A percentile compares a stretch with the other conserved stretches of the same genome.
phyloP scores from a whole-genome alignment of 73 alveolate genomes.

The Strombidium stylifer region DNA sequence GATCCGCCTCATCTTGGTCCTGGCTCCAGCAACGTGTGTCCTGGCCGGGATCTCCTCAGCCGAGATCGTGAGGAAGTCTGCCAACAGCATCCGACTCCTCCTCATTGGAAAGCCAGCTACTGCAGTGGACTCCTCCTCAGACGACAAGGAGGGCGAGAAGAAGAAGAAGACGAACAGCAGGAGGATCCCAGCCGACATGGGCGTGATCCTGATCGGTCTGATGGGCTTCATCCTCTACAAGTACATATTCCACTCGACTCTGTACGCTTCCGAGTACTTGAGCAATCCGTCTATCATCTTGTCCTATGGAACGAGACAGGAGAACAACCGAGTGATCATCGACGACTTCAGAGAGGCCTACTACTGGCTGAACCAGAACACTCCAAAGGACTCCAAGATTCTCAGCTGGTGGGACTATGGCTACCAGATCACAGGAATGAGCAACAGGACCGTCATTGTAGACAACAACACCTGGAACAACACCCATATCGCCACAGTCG shows the following conservation, averaged over 20 bases:
- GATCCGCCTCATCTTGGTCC: conserved; percentile 81
- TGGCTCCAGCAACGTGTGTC: conserved; percentile 84
- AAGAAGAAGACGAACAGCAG: conserved; percentile 45
- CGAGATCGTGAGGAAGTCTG: conserved; percentile 53
- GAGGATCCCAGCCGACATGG: conserved; percentile 43
- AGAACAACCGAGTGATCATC: conserved; percentile 42
- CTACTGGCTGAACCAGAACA: conserved; percentile 54
- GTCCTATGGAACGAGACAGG: conserved; percentile 48
- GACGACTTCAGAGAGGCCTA: conserved; percentile 65
- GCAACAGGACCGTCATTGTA: conserved; percentile 77
- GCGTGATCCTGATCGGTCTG: conserved; percentile 67
- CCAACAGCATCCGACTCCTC: conserved; percentile 32
- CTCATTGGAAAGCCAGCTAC: neutral
- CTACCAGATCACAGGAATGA: conserved; percentile 84
- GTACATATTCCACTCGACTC: conserved; percentile 85
- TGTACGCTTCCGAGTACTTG: conserved; percentile 91
- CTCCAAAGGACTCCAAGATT: conserved; percentile 51
- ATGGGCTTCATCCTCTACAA: conserved; percentile 56
- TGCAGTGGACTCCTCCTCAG: conserved; percentile 10
- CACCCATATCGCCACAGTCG: conserved; percentile 87
- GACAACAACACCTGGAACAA: conserved; percentile 90
- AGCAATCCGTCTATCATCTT: conserved; percentile 66
- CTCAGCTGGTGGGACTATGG: conserved; percentile 85
- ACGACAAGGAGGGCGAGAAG: conserved; percentile 42
- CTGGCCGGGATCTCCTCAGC: conserved; percentile 79